A percentile compares a stretch with the other conserved stretches of the same genome.
Conservation (phyloP, 31 red algal species). For the Odonthalia washingtoniensis region DNA sequence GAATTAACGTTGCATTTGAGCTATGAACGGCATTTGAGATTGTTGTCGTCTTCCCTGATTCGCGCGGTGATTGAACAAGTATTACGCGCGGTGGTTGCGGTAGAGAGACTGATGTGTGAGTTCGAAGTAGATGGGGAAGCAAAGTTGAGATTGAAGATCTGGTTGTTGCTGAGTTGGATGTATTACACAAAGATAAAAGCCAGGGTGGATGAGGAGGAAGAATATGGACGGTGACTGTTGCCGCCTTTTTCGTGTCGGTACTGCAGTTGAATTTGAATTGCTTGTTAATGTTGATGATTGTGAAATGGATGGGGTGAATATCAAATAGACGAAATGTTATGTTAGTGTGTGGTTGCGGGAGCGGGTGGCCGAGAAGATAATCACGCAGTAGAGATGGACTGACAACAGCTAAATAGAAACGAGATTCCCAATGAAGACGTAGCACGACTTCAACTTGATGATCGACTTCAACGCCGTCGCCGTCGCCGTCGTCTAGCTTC, state of each 20-base stretch:
- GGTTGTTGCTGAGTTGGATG: too few species aligned
- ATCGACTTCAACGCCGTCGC: too few species aligned
- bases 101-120: neutral
- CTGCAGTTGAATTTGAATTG: neutral
- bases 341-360: slow-evolving; percentile 17
- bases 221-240: slow-evolving; percentile 15
- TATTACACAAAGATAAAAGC: too few species aligned
- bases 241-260: neutral
- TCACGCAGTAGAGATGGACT: slow-evolving; percentile 38
- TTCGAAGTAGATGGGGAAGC: slow-evolving; percentile 18
- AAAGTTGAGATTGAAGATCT: neutral
- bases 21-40: neutral
- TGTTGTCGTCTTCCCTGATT: slow-evolving; percentile 31
- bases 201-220: too few species aligned
- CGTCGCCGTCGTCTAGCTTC: too few species aligned
- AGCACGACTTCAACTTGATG: too few species aligned
- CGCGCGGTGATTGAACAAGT: slow-evolving; percentile 11
- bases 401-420: neutral
- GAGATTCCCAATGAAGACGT: slow-evolving; percentile 23
- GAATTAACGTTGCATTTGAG: slow-evolving; percentile 14
- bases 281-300: neutral
- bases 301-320: slow-evolving; percentile 12
- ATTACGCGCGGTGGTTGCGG: slow-evolving; percentile 7
- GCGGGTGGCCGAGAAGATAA: neutral
- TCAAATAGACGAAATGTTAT: neutral